phyloP scores from a whole-genome alignment of 202 grass and related monocot genomes.

The Zoysia matrella region DNA sequence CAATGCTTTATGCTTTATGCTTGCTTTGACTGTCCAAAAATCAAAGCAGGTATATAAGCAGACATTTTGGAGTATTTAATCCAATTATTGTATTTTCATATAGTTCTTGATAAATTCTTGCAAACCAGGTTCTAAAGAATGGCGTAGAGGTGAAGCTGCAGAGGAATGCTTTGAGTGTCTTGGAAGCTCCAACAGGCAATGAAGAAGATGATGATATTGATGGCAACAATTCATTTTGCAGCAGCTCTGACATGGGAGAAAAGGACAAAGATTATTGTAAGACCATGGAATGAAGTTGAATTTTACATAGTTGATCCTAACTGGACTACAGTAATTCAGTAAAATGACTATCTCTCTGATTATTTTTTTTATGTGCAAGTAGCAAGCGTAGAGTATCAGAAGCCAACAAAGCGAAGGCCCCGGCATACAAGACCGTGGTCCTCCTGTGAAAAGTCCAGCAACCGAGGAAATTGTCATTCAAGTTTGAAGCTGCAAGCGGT shows the following conservation, averaged over 20 bases:
- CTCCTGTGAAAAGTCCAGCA: conserved; percentile 60
- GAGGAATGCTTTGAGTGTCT: no score
- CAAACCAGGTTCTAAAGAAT: conserved; percentile 53
- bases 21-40: not conserved
- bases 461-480: conserved; percentile 49
- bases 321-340: not conserved
- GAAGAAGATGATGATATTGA: no score
- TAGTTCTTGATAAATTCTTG: conserved; percentile 27
- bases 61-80: conserved; percentile 10
- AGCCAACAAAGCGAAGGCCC: conserved; percentile 74
- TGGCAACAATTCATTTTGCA: no score
- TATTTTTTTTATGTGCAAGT: conserved; percentile 15
- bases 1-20: not conserved
- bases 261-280: conserved; percentile 78
- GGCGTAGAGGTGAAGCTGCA: no score
- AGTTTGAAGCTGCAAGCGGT: conserved; percentile 56
- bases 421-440: conserved; percentile 71
- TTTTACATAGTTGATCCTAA: not conserved
- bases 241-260: no score
- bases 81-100: not conserved
- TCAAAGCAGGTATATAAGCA: not conserved
- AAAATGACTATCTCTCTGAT: conserved; percentile 21
- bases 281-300: conserved; percentile 10
- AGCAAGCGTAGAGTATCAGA: conserved; percentile 74
- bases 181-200: no score